phyloP scores from a whole-genome alignment of 177 flowering plant species.

The Vitis hybrid region DNA sequence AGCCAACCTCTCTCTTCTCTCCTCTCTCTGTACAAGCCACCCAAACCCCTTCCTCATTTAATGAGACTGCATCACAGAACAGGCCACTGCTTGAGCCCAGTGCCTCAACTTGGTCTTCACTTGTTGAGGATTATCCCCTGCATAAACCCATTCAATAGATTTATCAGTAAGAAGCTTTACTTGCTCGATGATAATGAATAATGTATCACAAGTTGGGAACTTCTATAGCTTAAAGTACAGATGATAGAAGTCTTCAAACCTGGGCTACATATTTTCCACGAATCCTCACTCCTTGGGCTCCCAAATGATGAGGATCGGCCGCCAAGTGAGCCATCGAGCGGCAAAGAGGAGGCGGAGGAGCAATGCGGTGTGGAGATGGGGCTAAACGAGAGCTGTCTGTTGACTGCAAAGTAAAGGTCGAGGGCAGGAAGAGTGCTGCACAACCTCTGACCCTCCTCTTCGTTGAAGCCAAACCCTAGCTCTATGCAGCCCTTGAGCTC shows the following conservation, averaged over 20 bases:
- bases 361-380: slow-evolving; percentile 31
- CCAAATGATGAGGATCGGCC: slow-evolving; percentile 23
- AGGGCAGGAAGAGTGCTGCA: slow-evolving; percentile 52
- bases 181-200: not conserved
- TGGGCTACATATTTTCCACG: slow-evolving; percentile 41
- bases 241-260: slow-evolving; percentile 9
- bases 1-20: no score
- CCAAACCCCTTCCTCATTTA: no score
- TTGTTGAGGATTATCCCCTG: slow-evolving; percentile 54
- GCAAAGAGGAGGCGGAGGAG: slow-evolving; percentile 13
- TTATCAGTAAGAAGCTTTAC: not conserved
- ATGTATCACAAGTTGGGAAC: not conserved
- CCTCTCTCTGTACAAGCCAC: no score
- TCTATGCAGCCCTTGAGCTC: slow-evolving; percentile 57
- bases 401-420: slow-evolving; percentile 54
- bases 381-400: slow-evolving; percentile 36
- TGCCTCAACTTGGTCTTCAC: slow-evolving; percentile 56
- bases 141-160: slow-evolving; percentile 1
- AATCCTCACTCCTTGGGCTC: slow-evolving; percentile 36
- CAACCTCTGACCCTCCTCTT: slow-evolving; percentile 43
- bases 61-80: slow-evolving; percentile 47
- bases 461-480: slow-evolving; percentile 55
- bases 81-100: slow-evolving; percentile 63
- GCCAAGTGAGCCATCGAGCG: slow-evolving; percentile 4
- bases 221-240: no score